A percentile compares a stretch with the other conserved stretches of the same genome.
Evolutionary conservation across 257 asterid genomes (phyloP).

Genomic region (Asclepias syriaca): DNA sequence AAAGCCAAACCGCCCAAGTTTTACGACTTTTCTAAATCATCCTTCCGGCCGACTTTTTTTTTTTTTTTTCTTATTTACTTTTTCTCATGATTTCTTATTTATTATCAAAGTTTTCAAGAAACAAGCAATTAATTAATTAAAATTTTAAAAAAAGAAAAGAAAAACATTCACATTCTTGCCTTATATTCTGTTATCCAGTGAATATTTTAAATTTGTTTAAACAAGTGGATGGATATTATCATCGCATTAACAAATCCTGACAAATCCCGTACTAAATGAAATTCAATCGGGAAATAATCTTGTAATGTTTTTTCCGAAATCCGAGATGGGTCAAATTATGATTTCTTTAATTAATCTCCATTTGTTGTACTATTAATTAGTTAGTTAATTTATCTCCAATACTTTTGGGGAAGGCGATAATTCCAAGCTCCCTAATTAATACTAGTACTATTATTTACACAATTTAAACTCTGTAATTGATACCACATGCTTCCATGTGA

Average conservation of each 20-base stretch:
- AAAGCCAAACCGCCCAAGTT: not conserved
- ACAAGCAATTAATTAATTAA: no score
- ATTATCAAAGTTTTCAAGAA: no score
- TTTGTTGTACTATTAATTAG: no score
- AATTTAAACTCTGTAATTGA: not conserved
- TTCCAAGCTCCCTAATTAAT: not conserved
- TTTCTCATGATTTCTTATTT: no score
- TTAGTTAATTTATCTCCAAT: not conserved
- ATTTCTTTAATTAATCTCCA: not conserved
- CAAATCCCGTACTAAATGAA: no score
- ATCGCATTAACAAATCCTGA: no score
- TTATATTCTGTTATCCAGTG: no score
- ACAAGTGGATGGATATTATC: no score
- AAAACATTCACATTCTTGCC: no score
- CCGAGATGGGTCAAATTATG: not conserved
- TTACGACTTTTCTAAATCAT: not conserved
- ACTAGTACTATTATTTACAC: not conserved
- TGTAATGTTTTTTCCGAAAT: not conserved
- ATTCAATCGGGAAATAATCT: not conserved
- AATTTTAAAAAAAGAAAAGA: no score
- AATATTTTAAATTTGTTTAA: no score
- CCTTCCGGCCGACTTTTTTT: not conserved
- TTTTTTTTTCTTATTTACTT: no score
- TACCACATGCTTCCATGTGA: constrained; percentile 4
- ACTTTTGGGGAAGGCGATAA: not conserved